Evolutionary conservation across 331 rosid genomes (phyloP).

Genomic region (Erythrophleum ivorense): DNA sequence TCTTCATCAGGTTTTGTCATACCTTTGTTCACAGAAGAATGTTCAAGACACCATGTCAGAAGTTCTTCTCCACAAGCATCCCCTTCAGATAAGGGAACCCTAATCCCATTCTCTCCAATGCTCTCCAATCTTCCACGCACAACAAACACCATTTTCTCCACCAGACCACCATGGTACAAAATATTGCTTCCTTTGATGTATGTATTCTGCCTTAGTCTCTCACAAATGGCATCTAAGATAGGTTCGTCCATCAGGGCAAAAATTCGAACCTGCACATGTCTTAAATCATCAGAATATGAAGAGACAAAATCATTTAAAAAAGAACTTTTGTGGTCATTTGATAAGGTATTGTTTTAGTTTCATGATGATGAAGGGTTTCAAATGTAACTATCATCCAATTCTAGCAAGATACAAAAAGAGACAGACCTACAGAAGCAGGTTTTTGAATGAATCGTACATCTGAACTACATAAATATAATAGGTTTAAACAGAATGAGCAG

Average conservation of each 20-base stretch:
- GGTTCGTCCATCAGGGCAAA: conserved; percentile 76
- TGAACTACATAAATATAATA: conserved; percentile 7
- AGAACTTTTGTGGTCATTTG: not conserved
- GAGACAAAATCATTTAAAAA: conserved; percentile 5
- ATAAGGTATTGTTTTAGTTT: conserved; percentile 9
- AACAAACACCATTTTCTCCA: conserved; percentile 88
- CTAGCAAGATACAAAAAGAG: not conserved
- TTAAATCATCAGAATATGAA: conserved; percentile 20
- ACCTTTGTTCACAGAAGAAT: conserved; percentile 81
- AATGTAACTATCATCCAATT: not conserved
- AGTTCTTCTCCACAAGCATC: conserved; percentile 95
- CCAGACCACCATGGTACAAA: conserved; percentile 59
- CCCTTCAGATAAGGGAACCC: conserved; percentile 64
- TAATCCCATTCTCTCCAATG: conserved; percentile 65
- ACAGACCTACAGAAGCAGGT: conserved; percentile 13
- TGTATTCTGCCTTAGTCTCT: conserved; percentile 73
- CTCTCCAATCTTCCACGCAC: conserved; percentile 87
- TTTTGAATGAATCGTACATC: conserved; percentile 5
- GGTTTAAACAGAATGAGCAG: conserved; percentile 2
- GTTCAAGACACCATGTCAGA: conserved; percentile 85
- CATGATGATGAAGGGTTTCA: conserved; percentile 7
- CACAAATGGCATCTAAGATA: conserved; percentile 78
- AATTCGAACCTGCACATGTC: conserved; percentile 70
- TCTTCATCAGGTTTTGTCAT: conserved; percentile 31
- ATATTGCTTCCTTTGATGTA: conserved; percentile 76